phyloP scores from a whole-genome alignment of 2,329 filamentous ascomycete genomes.

The Thelonectria blattea region DNA sequence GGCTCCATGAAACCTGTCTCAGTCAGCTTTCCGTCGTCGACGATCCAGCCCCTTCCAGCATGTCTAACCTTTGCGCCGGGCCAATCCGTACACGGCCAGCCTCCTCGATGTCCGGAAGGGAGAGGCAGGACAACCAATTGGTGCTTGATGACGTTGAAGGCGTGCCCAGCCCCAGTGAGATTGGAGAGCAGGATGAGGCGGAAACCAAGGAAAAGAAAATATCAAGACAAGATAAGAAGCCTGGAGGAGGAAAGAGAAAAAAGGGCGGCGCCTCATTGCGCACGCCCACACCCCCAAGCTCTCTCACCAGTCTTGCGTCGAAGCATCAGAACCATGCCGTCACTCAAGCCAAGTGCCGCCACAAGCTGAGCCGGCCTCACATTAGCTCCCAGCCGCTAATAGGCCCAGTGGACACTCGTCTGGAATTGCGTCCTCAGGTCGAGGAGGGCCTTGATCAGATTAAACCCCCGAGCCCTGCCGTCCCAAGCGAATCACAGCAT shows the following conservation, averaged over 20 bases:
- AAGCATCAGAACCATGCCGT: slow-evolving; percentile 32
- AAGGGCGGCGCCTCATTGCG: slow-evolving; percentile 23
- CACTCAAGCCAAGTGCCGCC: slow-evolving; percentile 34
- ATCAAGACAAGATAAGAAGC: slow-evolving; percentile 2
- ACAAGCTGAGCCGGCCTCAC: slow-evolving; percentile 15
- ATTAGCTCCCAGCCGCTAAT: slow-evolving; percentile 21
- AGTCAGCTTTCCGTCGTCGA: slow-evolving; percentile 20
- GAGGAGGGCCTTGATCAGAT: slow-evolving; percentile 10
- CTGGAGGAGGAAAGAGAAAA: slow-evolving; percentile 15
- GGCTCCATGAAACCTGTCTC: slow-evolving; percentile 34
- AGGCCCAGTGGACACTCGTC: slow-evolving; percentile 16
- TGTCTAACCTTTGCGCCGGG: slow-evolving; percentile 27
- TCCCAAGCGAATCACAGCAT: background rate
- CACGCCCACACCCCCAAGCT: slow-evolving; percentile 14
- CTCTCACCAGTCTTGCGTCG: slow-evolving; percentile 19
- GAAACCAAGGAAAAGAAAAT: slow-evolving; percentile 1
- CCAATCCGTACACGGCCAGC: slow-evolving; percentile 18
- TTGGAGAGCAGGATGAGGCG: slow-evolving; percentile 8
- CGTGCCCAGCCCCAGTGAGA: slow-evolving; percentile 8
- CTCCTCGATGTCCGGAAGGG: slow-evolving; percentile 2
- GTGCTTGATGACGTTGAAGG: background rate
- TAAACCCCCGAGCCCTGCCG: background rate
- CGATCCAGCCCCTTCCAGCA: background rate
- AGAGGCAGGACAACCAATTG: background rate
- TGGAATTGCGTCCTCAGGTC: slow-evolving; percentile 7